phyloP scores from a whole-genome alignment of 2,329 filamentous ascomycete species.

The Diaporthe caulivora region DNA sequence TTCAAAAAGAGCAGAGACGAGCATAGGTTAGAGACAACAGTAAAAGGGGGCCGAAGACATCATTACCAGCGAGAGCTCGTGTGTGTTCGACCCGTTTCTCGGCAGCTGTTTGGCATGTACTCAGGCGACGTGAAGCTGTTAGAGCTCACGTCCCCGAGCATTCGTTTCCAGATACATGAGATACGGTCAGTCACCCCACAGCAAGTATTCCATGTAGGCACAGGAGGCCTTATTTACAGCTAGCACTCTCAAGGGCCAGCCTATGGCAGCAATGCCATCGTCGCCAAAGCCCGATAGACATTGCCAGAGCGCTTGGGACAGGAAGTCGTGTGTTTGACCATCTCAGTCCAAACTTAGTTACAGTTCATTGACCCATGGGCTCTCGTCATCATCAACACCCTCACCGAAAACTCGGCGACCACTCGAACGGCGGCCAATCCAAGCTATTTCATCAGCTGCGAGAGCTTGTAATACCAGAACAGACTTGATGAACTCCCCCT shows the following conservation, averaged over 20 bases:
- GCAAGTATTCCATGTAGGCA: neutral
- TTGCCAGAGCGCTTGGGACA: neutral
- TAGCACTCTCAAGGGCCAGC: neutral
- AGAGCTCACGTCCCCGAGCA: no score
- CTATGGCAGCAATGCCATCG: neutral
- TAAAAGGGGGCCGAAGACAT: neutral
- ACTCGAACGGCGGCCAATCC: neutral
- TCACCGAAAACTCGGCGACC: no score
- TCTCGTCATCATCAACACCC: neutral
- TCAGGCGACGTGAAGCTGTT: neutral
- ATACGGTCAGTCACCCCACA: neutral
- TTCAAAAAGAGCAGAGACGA: neutral
- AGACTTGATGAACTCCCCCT: constrained; percentile 9
- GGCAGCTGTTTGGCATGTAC: neutral
- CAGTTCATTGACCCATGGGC: neutral
- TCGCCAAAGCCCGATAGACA: neutral
- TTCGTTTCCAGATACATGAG: neutral
- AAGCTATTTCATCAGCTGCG: neutral
- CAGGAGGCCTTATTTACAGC: neutral
- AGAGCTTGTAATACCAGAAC: neutral
- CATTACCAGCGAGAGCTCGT: neutral
- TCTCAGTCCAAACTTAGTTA: neutral
- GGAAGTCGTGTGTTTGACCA: neutral
- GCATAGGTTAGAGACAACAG: neutral
- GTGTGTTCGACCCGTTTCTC: no score